Conservation (phyloP, 2,329 filamentous ascomycete species). For the Sclerotinia minor region DNA sequence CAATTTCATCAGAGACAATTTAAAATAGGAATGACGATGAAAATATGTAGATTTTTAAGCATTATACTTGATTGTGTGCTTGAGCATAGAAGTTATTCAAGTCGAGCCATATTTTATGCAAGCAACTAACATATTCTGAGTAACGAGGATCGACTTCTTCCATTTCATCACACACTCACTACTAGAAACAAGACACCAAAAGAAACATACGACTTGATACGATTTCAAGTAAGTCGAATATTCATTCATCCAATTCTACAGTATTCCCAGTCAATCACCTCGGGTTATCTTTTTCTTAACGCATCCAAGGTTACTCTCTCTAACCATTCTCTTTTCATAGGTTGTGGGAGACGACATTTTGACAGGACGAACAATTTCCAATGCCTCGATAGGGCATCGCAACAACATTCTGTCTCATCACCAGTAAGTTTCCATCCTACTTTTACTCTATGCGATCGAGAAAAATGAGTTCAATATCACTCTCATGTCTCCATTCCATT, state of each 20-base stretch:
- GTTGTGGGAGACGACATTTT: conserved; percentile 31
- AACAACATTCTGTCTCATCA: conserved; percentile 38
- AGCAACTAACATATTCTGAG: conserved; percentile 32
- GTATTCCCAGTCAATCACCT: conserved; percentile 26
- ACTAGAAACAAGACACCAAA: conserved; percentile 26
- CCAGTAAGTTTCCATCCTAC: conserved; percentile 39
- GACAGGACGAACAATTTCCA: conserved; percentile 36
- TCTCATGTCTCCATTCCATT: conserved; percentile 25
- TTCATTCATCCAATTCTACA: conserved; percentile 25
- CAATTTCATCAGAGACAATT: conserved; percentile 20
- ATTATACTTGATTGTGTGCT: conserved; percentile 3
- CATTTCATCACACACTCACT: conserved; percentile 24
- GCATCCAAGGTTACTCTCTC: conserved; percentile 28
- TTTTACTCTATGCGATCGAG: conserved; percentile 41
- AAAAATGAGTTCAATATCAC: conserved; percentile 29
- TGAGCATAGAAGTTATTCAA: conserved; percentile 27
- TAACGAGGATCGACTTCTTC: conserved; percentile 27
- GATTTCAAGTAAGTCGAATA: conserved; percentile 31
- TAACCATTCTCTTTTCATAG: conserved; percentile 27
- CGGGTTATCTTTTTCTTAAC: conserved; percentile 24
- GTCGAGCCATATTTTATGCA: conserved; percentile 29
- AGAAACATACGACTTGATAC: conserved; percentile 27
- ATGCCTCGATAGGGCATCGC: conserved; percentile 42
- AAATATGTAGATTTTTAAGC: conserved; percentile 19
- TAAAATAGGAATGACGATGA: conserved; percentile 25